phyloP scores from a whole-genome alignment of 495 filamentous ascomycete genomes.

The Staphylotrichum tortipilum region DNA sequence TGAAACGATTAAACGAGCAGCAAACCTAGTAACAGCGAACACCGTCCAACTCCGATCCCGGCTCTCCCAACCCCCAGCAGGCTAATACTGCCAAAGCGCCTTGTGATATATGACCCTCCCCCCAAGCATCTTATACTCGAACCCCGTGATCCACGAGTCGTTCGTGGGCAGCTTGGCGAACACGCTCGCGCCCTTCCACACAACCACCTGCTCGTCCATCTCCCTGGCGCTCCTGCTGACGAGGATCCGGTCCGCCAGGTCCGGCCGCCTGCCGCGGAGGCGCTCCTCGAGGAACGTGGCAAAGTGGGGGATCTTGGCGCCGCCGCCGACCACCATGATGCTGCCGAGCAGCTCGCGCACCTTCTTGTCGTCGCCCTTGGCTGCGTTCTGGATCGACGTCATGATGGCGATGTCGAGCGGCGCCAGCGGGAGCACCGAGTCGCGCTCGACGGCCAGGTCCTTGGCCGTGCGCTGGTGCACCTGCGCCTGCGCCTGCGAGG shows the following conservation, averaged over 20 bases:
- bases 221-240: constrained; percentile 83
- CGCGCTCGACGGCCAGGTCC: constrained; percentile 55
- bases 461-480: constrained; percentile 38
- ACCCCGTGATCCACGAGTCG: constrained; percentile 83
- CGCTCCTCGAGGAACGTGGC: constrained; percentile 71
- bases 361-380: constrained; percentile 83
- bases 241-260: constrained; percentile 71
- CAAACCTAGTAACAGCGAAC: no score
- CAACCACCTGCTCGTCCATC: constrained; percentile 87
- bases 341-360: constrained; percentile 82
- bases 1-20: no score
- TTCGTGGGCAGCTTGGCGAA: constrained; percentile 90
- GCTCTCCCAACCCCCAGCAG: neutral
- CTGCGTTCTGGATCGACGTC: constrained; percentile 76
- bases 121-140: constrained; percentile 85
- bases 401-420: constrained; percentile 85
- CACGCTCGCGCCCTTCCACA: constrained; percentile 95
- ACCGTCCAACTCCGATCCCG: neutral
- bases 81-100: constrained; percentile 64
- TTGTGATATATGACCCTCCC: constrained; percentile 74
- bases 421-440: constrained; percentile 70
- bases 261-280: constrained; percentile 59
- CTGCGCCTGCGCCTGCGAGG: constrained; percentile 26
- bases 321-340: constrained; percentile 94
- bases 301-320: constrained; percentile 69